A percentile compares a stretch with the other conserved stretches of the same genome.
These are phyloP conservation scores for Metarhizium humberi DNA, from an alignment of 2,329 filamentous ascomycete species.

Conservation along the genomic window DNA sequence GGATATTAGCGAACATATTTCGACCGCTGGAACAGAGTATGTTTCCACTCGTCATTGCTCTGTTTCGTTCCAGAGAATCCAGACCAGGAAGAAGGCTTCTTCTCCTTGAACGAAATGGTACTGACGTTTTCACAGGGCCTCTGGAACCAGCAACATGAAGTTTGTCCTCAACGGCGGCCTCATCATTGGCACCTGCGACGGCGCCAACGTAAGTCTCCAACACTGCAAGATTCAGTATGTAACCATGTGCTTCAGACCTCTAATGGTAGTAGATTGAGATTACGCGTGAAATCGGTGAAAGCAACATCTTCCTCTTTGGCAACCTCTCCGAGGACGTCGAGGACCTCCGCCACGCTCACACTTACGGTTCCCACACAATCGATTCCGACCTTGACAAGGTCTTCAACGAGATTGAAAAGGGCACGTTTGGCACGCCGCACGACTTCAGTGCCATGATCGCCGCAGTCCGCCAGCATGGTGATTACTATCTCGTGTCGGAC, in stretches of 20 bases:
- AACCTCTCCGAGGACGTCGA: conserved; percentile 95
- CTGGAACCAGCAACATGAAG: conserved; percentile 98
- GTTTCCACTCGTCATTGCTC: conserved; percentile 14
- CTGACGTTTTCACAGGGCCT: conserved; percentile 35
- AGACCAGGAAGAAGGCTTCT: neutral
- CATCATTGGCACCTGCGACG: conserved; percentile 96
- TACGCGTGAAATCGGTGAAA: conserved; percentile 89
- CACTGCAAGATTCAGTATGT: neutral
- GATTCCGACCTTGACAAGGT: conserved; percentile 72
- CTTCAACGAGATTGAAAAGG: conserved; percentile 71
- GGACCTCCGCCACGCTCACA: conserved; percentile 83
- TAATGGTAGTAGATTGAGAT: conserved; percentile 64
- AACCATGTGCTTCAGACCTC: neutral
- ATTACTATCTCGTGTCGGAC: conserved; percentile 96
- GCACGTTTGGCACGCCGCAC: conserved; percentile 69
- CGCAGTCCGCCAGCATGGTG: conserved; percentile 83
- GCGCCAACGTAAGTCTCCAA: conserved; percentile 69
- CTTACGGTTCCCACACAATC: conserved; percentile 69
- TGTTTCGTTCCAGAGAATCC: neutral
- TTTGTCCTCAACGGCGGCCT: conserved; percentile 95
- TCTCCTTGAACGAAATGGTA: neutral
- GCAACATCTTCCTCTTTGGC: conserved; percentile 98
- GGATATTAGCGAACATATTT: conserved; percentile 97
- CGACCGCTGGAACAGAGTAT: conserved; percentile 87
- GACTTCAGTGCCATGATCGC: conserved; percentile 77